These are phyloP conservation scores for Aspergillus sp. DNA, from an alignment of 2,329 filamentous ascomycete species.

Conservation along the genomic window DNA sequence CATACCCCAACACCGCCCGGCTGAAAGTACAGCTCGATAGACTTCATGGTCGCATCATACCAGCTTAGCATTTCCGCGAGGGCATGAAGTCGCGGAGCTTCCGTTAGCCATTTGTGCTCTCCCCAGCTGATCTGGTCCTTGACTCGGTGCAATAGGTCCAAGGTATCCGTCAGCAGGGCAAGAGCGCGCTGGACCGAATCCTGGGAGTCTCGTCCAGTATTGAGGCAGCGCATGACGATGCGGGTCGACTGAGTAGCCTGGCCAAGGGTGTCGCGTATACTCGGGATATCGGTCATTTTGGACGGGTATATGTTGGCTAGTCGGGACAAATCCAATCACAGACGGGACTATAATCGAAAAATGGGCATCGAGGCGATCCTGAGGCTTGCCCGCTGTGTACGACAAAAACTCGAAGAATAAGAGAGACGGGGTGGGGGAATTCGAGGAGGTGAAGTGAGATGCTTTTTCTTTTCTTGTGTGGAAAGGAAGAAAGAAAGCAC, in stretches of 20 bases:
- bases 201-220: constrained; percentile 22
- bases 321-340: too few species aligned
- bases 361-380: too few species aligned
- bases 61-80: constrained; percentile 22
- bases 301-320: too few species aligned
- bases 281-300: constrained; percentile 11
- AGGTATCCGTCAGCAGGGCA: constrained; percentile 20
- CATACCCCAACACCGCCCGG: constrained; percentile 28
- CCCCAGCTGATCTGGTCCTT: constrained; percentile 23
- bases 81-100: constrained; percentile 13
- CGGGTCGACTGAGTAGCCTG: constrained; percentile 18
- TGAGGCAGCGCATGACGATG: constrained; percentile 22
- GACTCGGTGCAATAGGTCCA: constrained; percentile 23
- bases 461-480: too few species aligned
- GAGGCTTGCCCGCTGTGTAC: too few species aligned
- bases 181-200: constrained; percentile 22
- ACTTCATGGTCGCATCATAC: constrained; percentile 22
- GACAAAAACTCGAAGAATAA: too few species aligned
- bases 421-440: too few species aligned
- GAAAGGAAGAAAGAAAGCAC: too few species aligned
- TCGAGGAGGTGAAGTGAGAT: too few species aligned
- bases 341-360: too few species aligned
- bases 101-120: constrained; percentile 24
- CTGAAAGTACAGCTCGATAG: constrained; percentile 30
- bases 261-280: constrained; percentile 14